phyloP scores from a whole-genome alignment of 768 basidiomycete genomes.

The Mycena filopes region DNA sequence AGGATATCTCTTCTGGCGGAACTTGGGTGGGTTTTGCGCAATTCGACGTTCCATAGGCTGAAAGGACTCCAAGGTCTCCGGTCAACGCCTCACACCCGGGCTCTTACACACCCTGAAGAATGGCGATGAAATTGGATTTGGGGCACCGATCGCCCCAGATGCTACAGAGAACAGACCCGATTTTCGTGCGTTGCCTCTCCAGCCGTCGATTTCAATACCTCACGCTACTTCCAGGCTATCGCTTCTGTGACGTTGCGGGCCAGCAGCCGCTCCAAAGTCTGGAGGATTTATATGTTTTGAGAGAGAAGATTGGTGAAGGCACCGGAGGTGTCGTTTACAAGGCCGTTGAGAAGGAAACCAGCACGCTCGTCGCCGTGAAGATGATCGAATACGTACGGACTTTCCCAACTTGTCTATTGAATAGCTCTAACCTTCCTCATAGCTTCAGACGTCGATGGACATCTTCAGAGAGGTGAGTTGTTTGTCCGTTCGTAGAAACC shows the following conservation, averaged over 20 bases:
- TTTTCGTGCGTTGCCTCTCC: constrained; percentile 11
- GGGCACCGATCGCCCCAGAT: constrained; percentile 13
- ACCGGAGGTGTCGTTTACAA: constrained; percentile 10
- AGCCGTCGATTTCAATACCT: neutral
- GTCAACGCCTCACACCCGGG: neutral
- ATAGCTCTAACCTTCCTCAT: neutral
- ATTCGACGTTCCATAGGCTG: neutral
- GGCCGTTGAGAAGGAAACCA: neutral
- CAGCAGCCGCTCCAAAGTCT: neutral
- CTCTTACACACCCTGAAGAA: neutral
- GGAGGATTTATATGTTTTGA: constrained; percentile 8
- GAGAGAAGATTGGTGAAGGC: constrained; percentile 9
- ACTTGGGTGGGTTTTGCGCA: constrained; percentile 18
- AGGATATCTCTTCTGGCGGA: constrained; percentile 17
- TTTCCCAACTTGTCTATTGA: neutral
- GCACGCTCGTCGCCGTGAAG: constrained; percentile 26
- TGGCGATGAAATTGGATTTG: constrained; percentile 25
- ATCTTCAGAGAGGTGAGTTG: constrained; percentile 16
- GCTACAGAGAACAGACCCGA: constrained; percentile 7
- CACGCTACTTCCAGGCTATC: constrained; percentile 17
- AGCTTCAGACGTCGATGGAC: neutral
- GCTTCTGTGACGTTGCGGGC: constrained; percentile 8
- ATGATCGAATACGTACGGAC: constrained; percentile 17
- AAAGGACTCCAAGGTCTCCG: constrained; percentile 13
- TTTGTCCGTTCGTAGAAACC: neutral